phyloP scores from a whole-genome alignment of 768 basidiomycete genomes.

The Leccinum arenicola region DNA sequence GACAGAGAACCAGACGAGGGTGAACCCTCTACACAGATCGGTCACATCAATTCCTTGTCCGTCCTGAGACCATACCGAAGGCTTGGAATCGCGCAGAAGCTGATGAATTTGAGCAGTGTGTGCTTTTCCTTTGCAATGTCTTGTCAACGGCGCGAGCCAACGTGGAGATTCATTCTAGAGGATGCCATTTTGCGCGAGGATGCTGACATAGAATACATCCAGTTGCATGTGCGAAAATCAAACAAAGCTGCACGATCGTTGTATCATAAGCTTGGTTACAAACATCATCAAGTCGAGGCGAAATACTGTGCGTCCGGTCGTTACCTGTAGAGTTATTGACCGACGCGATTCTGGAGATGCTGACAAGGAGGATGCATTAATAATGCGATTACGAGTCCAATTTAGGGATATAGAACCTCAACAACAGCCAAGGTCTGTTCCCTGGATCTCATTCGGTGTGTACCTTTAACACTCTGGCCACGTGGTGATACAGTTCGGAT shows the following conservation, averaged over 20 bases:
- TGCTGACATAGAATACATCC: slow-evolving; percentile 16
- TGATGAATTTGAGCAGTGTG: slow-evolving; percentile 29
- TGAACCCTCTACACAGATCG: slow-evolving; percentile 11
- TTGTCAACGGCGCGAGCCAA: background rate
- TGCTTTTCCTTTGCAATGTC: background rate
- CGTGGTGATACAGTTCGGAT: slow-evolving; percentile 1
- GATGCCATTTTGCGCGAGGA: slow-evolving; percentile 24
- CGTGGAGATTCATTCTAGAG: slow-evolving; percentile 13
- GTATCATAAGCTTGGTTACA: slow-evolving; percentile 27
- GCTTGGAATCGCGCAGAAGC: slow-evolving; percentile 24
- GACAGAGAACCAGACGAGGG: slow-evolving; percentile 25
- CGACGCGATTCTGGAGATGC: slow-evolving; percentile 15
- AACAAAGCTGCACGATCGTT: slow-evolving; percentile 24
- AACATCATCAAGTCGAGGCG: slow-evolving; percentile 6
- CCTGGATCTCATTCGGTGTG: background rate
- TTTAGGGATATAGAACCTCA: background rate
- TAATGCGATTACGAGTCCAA: slow-evolving; percentile 22
- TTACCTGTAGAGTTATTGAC: background rate
- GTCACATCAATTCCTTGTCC: slow-evolving; percentile 30
- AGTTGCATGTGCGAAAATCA: slow-evolving; percentile 30
- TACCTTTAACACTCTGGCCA: background rate
- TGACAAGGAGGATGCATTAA: slow-evolving; percentile 26
- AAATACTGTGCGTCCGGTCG: slow-evolving; percentile 26
- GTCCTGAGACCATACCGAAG: slow-evolving; percentile 29
- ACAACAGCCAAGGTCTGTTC: slow-evolving; percentile 14